phyloP scores from a whole-genome alignment of 2,329 filamentous ascomycete genomes.

The Phyllosticta citribraziliensis region DNA sequence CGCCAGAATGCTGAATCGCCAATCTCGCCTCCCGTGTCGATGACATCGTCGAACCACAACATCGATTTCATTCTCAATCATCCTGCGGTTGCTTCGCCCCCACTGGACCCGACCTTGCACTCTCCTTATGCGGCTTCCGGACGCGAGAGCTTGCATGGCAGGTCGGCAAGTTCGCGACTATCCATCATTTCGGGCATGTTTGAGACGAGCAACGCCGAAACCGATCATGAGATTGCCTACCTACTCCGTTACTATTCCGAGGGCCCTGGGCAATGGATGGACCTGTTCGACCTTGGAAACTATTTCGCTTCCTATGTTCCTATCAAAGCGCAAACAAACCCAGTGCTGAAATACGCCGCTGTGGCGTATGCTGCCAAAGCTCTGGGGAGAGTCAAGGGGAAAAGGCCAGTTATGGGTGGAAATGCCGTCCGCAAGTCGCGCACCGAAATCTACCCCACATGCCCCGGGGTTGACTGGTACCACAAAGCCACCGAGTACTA shows the following conservation, averaged over 20 bases:
- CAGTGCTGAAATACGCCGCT: constrained; percentile 44
- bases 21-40: constrained; percentile 34
- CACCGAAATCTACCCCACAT: constrained; percentile 44
- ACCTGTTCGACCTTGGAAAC: constrained; percentile 44
- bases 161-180: constrained; percentile 6
- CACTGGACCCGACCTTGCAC: constrained; percentile 25
- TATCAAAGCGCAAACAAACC: constrained; percentile 43
- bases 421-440: constrained; percentile 38
- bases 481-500: constrained; percentile 53
- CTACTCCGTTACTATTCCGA: constrained; percentile 52
- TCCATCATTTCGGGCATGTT: constrained; percentile 6
- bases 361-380: constrained; percentile 55
- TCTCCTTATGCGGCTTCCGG: constrained; percentile 21
- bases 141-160: background rate
- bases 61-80: constrained; percentile 48
- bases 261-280: constrained; percentile 51
- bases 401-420: constrained; percentile 41
- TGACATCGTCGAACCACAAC: constrained; percentile 33
- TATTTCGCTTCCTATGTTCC: constrained; percentile 54
- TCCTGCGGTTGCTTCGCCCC: constrained; percentile 21
- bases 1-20: constrained; percentile 18
- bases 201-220: constrained; percentile 15
- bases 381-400: constrained; percentile 44
- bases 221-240: constrained; percentile 50
- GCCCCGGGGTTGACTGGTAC: constrained; percentile 44